These are phyloP conservation scores for Lepidium sativum DNA, from an alignment of 345 rosid genomes.

Conservation along the genomic window DNA sequence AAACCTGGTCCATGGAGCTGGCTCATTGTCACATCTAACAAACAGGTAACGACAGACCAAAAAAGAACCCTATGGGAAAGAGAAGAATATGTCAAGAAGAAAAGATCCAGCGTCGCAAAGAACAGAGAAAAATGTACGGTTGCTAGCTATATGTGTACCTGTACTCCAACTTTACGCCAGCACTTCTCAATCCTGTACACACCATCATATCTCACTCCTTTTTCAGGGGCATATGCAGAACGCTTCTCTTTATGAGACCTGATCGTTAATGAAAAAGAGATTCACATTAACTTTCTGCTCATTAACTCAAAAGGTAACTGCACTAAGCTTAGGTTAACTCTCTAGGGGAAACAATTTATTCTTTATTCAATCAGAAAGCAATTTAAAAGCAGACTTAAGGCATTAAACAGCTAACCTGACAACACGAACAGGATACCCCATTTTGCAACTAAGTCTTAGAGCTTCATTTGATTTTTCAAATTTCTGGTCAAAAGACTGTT, in stretches of 20 bases:
- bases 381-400: too few species aligned
- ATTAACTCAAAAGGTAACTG: background rate
- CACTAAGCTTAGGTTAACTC: background rate
- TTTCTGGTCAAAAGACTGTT: conserved; percentile 63
- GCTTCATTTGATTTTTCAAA: conserved; percentile 56
- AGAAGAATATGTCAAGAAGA: background rate
- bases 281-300: background rate
- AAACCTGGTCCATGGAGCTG: conserved; percentile 85
- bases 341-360: background rate
- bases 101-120: background rate
- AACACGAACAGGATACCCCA: conserved; percentile 87
- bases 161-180: conserved; percentile 61
- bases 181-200: conserved; percentile 69
- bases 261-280: background rate
- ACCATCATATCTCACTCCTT: conserved; percentile 79
- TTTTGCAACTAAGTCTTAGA: conserved; percentile 55
- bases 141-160: conserved; percentile 19
- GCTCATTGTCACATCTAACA: conserved; percentile 72
- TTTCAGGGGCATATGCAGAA: conserved; percentile 60
- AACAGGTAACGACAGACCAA: conserved; percentile 69
- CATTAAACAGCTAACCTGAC: conserved; percentile 39
- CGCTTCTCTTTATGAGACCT: conserved; percentile 77
- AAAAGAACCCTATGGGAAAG: conserved; percentile 33
- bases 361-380: background rate
- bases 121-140: background rate